Conservation (phyloP, 495 filamentous ascomycete species). For the Margaritispora aquatica region DNA sequence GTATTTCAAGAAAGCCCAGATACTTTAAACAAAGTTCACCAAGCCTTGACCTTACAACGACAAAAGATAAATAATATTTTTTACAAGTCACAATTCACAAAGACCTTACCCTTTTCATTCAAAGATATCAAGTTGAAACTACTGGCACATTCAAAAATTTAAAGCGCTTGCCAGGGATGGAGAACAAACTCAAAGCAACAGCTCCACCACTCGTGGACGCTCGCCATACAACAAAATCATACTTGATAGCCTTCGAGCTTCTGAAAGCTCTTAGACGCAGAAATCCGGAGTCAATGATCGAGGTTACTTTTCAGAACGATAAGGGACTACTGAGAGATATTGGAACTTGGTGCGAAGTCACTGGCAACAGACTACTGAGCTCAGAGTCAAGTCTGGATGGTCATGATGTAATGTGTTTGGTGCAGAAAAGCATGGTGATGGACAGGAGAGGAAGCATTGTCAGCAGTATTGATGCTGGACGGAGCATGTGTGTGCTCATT, state of each 20-base stretch:
- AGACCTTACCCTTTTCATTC: too few species aligned
- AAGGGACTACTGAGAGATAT: slow-evolving; percentile 7
- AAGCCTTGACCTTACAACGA: too few species aligned
- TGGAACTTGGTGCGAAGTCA: background rate
- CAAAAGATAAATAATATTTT: too few species aligned
- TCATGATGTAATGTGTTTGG: background rate
- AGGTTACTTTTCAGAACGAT: background rate
- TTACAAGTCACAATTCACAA: too few species aligned
- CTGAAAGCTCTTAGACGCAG: background rate
- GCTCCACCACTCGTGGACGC: background rate
- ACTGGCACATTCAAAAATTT: too few species aligned
- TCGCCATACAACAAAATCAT: background rate
- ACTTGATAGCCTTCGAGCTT: background rate
- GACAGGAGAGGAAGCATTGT: background rate
- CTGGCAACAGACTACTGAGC: background rate
- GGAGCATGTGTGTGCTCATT: slow-evolving; percentile 1
- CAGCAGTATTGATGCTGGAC: background rate
- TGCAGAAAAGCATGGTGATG: background rate
- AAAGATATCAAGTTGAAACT: too few species aligned
- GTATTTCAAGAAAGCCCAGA: too few species aligned
- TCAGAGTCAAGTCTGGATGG: background rate
- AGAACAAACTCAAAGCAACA: background rate
- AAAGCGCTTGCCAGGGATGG: too few species aligned
- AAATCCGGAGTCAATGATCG: slow-evolving; percentile 1
- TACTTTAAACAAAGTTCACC: too few species aligned